phyloP scores from a whole-genome alignment of 495 filamentous ascomycete species.

The Parathielavia appendiculata region DNA sequence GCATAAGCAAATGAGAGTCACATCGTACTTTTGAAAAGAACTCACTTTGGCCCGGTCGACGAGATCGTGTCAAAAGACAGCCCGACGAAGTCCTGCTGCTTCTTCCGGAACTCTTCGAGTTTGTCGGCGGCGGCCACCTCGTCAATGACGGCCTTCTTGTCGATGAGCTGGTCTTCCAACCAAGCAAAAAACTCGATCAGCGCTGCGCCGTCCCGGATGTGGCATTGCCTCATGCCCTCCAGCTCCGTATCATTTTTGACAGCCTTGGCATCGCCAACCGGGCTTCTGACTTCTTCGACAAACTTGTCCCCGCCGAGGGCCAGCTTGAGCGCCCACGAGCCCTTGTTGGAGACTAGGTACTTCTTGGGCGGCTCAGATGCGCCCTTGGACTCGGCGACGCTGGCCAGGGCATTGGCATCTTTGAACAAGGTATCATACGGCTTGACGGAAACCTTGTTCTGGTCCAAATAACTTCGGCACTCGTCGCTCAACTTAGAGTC shows the following conservation, averaged over 20 bases:
- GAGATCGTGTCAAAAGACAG: slow-evolving; percentile 96
- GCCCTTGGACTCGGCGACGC: slow-evolving; percentile 37
- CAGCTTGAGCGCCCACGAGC: slow-evolving; percentile 88
- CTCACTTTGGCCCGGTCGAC: slow-evolving; percentile 79
- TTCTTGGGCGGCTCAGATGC: slow-evolving; percentile 50
- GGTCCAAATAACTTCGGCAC: slow-evolving; percentile 62
- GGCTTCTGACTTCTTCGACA: slow-evolving; percentile 83
- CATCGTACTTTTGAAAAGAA: background rate
- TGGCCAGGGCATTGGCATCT: slow-evolving; percentile 61
- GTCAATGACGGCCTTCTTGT: slow-evolving; percentile 68
- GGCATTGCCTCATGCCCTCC: slow-evolving; percentile 88
- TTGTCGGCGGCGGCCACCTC: slow-evolving; percentile 90
- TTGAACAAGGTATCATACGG: slow-evolving; percentile 82
- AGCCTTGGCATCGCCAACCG: slow-evolving; percentile 91
- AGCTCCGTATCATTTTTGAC: slow-evolving; percentile 91
- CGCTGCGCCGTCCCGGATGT: slow-evolving; percentile 91
- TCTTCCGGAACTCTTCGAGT: slow-evolving; percentile 74
- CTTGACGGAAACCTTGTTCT: slow-evolving; percentile 64
- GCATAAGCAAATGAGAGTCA: slow-evolving; percentile 5
- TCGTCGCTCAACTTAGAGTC: slow-evolving; percentile 67
- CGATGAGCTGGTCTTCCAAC: slow-evolving; percentile 82
- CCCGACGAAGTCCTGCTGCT: slow-evolving; percentile 79
- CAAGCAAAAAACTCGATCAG: slow-evolving; percentile 92
- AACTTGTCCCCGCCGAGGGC: slow-evolving; percentile 82
- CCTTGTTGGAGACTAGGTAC: slow-evolving; percentile 81